Conservation (phyloP, 106 monocot species). For the Dendrobium officinale region DNA sequence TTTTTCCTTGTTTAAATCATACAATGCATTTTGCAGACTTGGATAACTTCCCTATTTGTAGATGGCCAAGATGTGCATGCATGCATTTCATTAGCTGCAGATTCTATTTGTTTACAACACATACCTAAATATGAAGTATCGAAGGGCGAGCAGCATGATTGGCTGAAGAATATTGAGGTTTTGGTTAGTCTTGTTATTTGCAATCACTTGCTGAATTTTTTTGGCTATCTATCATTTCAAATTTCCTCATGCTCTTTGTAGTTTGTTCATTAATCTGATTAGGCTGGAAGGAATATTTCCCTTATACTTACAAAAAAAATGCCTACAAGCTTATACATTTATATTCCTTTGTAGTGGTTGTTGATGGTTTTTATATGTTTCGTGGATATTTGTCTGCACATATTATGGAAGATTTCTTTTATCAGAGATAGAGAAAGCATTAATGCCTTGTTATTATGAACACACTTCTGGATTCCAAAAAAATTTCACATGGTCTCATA, state of each 20-base stretch:
- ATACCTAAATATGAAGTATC: conserved; percentile 54
- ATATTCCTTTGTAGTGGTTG: background rate
- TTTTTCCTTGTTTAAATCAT: background rate
- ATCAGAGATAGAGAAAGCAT: background rate
- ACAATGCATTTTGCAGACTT: conserved; percentile 28
- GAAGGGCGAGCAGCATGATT: conserved; percentile 47
- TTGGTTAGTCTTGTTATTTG: background rate
- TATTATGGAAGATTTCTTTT: background rate
- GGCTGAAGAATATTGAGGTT: conserved; percentile 68
- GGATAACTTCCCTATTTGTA: conserved; percentile 73
- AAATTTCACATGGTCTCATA: background rate
- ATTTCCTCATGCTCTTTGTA: background rate
- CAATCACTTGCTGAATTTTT: background rate
- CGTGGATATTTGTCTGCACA: background rate
- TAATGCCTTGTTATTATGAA: background rate
- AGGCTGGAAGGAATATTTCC: background rate
- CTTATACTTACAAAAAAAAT: background rate
- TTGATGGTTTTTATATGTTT: background rate
- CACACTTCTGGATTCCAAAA: background rate
- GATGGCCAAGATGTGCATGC: conserved; percentile 41
- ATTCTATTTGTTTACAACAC: conserved; percentile 50
- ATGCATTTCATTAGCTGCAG: conserved; percentile 46
- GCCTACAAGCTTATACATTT: background rate
- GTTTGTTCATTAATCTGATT: background rate
- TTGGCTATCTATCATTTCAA: background rate